Evolutionary conservation across 768 basidiomycete genomes (phyloP), one percentile per base, ranked within the genome.

Genomic region (Tulasnella sp.): DNA sequence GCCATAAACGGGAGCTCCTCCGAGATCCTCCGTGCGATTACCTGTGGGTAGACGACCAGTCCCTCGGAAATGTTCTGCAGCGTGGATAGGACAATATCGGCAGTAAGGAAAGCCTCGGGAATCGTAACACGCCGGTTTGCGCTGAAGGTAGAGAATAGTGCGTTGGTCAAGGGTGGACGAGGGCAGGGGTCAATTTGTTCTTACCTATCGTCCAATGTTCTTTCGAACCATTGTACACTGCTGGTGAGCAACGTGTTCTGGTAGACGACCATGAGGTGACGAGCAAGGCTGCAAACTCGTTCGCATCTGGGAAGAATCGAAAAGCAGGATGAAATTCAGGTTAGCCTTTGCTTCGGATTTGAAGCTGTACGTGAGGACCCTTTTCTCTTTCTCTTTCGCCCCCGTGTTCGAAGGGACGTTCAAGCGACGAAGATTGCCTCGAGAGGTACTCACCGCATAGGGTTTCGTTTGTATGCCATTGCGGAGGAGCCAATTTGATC

Each of bases 1-100:
- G 94, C 92, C 96, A 99, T 98, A 78, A 98, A 98, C 0, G 96
- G 96, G 32, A 99, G 77, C 69, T 99, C 96, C 69, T 97, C 89
- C 2, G 82, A 70, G 68, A 99, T 93, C 35, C 90, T 82, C 39
- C 91, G 81, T 8, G 78, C 88, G 62, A 99, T 98, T 60, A 99
- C 94, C 68, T 80, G 84, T 8, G 96, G 96, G 69, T 98, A 98
- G 55, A 99, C 93, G n/a, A 98, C 92, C n/a, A 99, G 77, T 0
- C 94, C 96, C 71, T 98, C 96, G 2, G 86, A 87, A 65, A 99
- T 84, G 69, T 98, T 98, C 67, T 94, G 92, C 21, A 99, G 75
- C 19, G 92, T 97, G 59, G 88, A 89, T 9, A 98, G 78, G 43
- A 98, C 83, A 65, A 97, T 96, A 69, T 99, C 96, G 27, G 93